A percentile compares a stretch with the other conserved stretches of the same genome.
Evolutionary conservation across 495 filamentous ascomycete genomes (phyloP).

Genomic region (Aspergillus indologenus): DNA sequence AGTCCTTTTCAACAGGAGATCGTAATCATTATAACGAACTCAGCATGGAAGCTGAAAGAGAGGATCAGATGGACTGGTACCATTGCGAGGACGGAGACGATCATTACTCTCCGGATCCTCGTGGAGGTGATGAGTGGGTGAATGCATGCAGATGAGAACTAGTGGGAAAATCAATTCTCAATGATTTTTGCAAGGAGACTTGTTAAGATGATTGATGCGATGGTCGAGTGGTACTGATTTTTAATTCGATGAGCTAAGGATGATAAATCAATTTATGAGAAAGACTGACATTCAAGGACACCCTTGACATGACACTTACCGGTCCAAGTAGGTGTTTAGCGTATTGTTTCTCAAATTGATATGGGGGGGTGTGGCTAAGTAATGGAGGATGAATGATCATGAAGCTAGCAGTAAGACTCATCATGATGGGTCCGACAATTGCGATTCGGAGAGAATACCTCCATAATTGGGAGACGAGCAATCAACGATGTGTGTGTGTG

Average conservation of each 20-base stretch:
- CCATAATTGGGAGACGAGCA: too few relatives aligned
- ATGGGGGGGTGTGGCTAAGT: too few relatives aligned
- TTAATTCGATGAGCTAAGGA: neutral
- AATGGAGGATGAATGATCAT: too few relatives aligned
- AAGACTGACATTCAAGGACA: neutral
- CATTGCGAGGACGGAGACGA: neutral
- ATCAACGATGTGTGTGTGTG: too few relatives aligned
- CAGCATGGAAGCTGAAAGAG: neutral
- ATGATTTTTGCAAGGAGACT: neutral
- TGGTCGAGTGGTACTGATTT: neutral
- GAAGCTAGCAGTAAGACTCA: too few relatives aligned
- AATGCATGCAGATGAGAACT: neutral
- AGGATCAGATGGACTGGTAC: neutral
- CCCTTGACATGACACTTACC: neutral
- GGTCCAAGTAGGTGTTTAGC: too few relatives aligned
- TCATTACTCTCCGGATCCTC: slow-evolving; percentile 14
- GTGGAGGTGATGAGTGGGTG: neutral
- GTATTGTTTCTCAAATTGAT: too few relatives aligned
- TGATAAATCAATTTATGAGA: neutral
- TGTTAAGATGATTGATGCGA: neutral
- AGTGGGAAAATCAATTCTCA: neutral
- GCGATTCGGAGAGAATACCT: too few relatives aligned
- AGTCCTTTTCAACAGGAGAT: neutral
- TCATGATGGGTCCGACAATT: too few relatives aligned
- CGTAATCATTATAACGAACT: neutral